Evolutionary conservation across 2,329 filamentous ascomycete species (phyloP).

Genomic region (Aspergillus sp.): DNA sequence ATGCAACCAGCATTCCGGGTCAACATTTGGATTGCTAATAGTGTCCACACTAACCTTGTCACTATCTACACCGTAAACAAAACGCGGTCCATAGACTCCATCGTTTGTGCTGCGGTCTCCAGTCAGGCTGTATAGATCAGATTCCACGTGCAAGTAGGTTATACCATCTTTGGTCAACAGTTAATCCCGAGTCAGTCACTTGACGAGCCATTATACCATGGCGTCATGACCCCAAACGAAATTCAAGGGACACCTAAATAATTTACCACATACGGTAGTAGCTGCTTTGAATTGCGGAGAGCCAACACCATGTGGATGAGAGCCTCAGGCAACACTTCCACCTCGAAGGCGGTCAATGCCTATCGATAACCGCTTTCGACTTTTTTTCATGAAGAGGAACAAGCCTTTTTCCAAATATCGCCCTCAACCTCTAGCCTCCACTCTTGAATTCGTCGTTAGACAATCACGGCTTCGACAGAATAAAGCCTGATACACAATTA

Average conservation of each 20-base stretch:
- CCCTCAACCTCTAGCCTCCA: background rate
- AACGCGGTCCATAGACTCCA: background rate
- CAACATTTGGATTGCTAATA: background rate
- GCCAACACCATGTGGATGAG: no score
- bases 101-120: background rate
- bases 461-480: background rate
- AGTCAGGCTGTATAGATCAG: background rate
- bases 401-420: background rate
- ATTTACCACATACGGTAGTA: background rate
- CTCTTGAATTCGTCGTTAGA: no score
- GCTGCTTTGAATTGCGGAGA: no score
- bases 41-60: background rate
- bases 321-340: background rate
- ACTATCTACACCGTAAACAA: background rate
- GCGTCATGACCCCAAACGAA: background rate
- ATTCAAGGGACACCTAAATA: background rate
- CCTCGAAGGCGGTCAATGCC: conserved; percentile 18
- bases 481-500: background rate
- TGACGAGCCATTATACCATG: background rate
- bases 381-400: conserved; percentile 12
- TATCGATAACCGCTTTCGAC: conserved; percentile 23
- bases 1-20: background rate
- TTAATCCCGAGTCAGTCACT: background rate
- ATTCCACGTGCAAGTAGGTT: background rate
- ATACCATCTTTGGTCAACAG: background rate